Base-by-base conservation (phyloP, 1,284 basidiomycete species). In the Pseudozyma sp. region DNA sequence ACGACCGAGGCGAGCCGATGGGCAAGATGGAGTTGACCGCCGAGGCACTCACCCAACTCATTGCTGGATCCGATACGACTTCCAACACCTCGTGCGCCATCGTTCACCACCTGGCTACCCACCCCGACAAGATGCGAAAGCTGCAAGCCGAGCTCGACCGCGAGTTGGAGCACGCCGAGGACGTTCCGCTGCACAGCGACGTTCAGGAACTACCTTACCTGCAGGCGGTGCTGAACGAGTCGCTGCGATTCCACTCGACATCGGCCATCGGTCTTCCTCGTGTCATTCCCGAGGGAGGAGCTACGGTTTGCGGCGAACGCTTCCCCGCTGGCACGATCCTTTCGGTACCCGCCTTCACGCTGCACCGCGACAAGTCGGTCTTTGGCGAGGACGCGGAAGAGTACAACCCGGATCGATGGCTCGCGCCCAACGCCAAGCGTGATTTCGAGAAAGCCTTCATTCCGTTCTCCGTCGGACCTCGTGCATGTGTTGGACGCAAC, bases 111-210 rank as follows among this genome's bases (percentile, higher is more conserved):
- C 88, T 95, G 66, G 90, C 91, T 10, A 85, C 86, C 34, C 89
- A 92, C 85, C 92, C 89, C 2, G 81, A 85, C 8, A 88, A 88
- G 10, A 91, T 94, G 80, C 85, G 85, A 59, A 91, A 90, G 79
- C 88, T 96, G 14, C 91, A 93, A 59, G 86, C 87, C 52, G 94
- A 95, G 84, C 89, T 95, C 24, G 93, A 95, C 81, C 89, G 90
- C 39, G 73, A 69, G 33, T 53, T 77, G 11, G 45, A 66, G 30
- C 67, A 74, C 42, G 54, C 70, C 17, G 79, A 80, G 46, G 79
- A 80, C 13, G 79, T 81, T 3, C 79, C 79, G 7, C 62, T 71
- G 30, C 43, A 55, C 44, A 60, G 54, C 52, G 79, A 81, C 24
- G 79, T 81, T 3, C 60, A 75, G 42, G 71, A 75, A 39, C 75